Base-by-base conservation (phyloP, 225 moss, liverwort and hornwort species). In the Asterella californica region DNA sequence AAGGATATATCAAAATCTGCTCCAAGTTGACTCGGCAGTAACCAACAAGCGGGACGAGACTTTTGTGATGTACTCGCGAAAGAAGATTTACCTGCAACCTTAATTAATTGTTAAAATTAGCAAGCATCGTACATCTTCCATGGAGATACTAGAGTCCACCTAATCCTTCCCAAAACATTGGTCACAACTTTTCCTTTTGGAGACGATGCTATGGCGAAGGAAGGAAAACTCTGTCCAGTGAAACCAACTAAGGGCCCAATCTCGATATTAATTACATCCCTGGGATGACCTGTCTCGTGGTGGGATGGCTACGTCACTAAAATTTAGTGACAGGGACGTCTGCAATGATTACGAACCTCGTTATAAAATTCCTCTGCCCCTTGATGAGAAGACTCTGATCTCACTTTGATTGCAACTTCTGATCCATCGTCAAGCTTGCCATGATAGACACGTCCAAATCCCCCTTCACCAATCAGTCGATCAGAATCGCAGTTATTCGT, bases 361-460 rank as follows among this genome's bases (percentile, higher is more conserved):
- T 78, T 32, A 21, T 74, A 68, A 46, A 85, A 85, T 61, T 82
- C 85, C 38, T 45, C 53, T 46, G 75, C 57, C 29, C 85, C 82
- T 81, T 85, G 85, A 79, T 76, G 54, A 27, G 85, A 85, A 61
- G 78, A 78, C 32, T 78, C 42, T 19, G 85, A 85, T 50, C 82
- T 67, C 33, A 82, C 82, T 49, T 85, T 85, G 45, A 85, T 82
- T 46, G 85, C 85, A 49, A 85, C 81, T 69, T 78, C 49, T 33
- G 67, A 52, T 42, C 82, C 85, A 79, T 85, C 74, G 47, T 67
- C 34, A 42, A 79, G 81, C 38, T 55, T 76, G 50, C 85, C 85
- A 45, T 76, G 82, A 63, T 81, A 85, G 32, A 85, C 85, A 30
- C 79, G 74, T n/a, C 85, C 85, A 38, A 82, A 85, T 18, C 82